Evolutionary conservation across 1,284 basidiomycete species (phyloP).

Genomic region (Mrakiaceae sp.): DNA sequence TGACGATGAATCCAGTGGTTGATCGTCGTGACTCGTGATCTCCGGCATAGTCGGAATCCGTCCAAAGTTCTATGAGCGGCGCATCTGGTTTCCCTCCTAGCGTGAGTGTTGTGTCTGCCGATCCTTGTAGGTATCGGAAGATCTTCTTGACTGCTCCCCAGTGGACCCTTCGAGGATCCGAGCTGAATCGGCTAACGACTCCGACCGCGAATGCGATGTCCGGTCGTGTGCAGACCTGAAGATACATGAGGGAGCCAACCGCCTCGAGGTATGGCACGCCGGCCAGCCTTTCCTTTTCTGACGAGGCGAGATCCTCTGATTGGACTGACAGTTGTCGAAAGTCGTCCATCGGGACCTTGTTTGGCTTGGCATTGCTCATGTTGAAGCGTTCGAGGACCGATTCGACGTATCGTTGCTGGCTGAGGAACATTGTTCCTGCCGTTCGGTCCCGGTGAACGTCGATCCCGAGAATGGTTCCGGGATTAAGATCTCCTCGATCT

Average conservation of each 20-base stretch:
- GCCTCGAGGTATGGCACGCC: too few species aligned
- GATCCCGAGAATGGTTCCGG: not conserved
- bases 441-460: not conserved
- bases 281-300: too few species aligned
- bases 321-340: conserved; percentile 1
- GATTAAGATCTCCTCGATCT: conserved; percentile 7
- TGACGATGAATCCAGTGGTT: not conserved
- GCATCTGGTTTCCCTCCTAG: conserved; percentile 2
- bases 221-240: not conserved
- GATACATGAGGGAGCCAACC: conserved; percentile 1
- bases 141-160: conserved; percentile 11
- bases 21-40: not conserved
- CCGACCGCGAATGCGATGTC: conserved; percentile 1
- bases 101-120: conserved; percentile 11
- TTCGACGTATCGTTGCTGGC: not conserved
- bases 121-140: conserved; percentile 17
- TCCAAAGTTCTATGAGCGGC: not conserved
- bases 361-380: too few species aligned
- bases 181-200: conserved; percentile 15
- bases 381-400: conserved; percentile 1
- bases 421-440: not conserved
- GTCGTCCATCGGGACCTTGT: too few species aligned
- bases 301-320: not conserved
- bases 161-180: conserved; percentile 11
- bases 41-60: conserved; percentile 6